These are phyloP conservation scores for Eutrema japonicum DNA, from an alignment of 345 rosid species.

Conservation along the genomic window DNA sequence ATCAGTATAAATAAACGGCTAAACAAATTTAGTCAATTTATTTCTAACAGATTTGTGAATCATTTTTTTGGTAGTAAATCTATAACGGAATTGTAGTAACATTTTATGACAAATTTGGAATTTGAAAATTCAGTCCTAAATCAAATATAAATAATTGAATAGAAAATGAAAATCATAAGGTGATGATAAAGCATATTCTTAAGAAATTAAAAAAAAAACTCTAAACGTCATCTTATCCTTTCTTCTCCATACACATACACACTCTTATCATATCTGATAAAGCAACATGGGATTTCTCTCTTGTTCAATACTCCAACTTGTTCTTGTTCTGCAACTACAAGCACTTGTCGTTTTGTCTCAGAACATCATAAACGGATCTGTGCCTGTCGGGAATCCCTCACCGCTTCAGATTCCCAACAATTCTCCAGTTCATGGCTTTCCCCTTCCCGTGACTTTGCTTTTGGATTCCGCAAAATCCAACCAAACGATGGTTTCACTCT, in stretches of 20 bases:
- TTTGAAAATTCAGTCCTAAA: too few species aligned
- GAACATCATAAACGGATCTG: slow-evolving; percentile 24
- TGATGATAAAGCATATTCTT: not conserved
- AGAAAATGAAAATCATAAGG: too few species aligned
- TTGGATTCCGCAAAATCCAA: slow-evolving; percentile 32
- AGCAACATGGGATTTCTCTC: not conserved
- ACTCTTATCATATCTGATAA: not conserved
- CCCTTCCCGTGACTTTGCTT: slow-evolving; percentile 40
- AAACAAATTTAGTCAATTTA: too few species aligned
- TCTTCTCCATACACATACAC: not conserved
- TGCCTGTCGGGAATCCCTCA: slow-evolving; percentile 28
- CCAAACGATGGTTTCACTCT: slow-evolving; percentile 35
- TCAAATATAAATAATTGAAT: too few species aligned
- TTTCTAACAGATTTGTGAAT: too few species aligned
- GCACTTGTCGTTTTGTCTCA: slow-evolving; percentile 14
- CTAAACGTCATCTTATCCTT: not conserved
- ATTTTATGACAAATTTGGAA: too few species aligned
- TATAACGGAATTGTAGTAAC: too few species aligned
- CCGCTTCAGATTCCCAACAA: slow-evolving; percentile 14
- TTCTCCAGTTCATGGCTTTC: slow-evolving; percentile 34
- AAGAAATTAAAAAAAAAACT: too few species aligned
- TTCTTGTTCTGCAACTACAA: slow-evolving; percentile 12
- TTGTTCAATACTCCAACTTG: slow-evolving; percentile 3
- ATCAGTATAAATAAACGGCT: too few species aligned
- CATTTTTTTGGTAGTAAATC: too few species aligned